A percentile compares a stretch with the other conserved stretches of the same genome.
phyloP scores from a whole-genome alignment of 768 basidiomycete species.

The Phanerochaete carnosa region DNA sequence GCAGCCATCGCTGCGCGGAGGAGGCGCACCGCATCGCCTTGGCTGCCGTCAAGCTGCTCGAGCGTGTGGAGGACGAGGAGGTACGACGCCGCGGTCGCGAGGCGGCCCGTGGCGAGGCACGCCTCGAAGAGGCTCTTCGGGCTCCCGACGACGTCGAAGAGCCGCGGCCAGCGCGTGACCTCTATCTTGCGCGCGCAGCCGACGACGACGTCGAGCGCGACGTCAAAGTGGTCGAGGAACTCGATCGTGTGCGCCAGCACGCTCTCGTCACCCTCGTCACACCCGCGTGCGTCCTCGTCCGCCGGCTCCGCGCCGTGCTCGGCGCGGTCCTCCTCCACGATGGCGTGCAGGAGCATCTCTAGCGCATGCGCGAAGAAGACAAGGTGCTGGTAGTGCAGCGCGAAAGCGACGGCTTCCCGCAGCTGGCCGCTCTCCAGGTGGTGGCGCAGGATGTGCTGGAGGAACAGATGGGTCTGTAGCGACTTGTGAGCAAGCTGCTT shows the following conservation, averaged over 20 bases:
- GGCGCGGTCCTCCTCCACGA: conserved; percentile 79
- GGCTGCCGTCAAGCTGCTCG: conserved; percentile 81
- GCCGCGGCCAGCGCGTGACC: conserved; percentile 80
- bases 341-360: conserved; percentile 91
- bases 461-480: conserved; percentile 82
- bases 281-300: conserved; percentile 1
- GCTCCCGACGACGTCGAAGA: conserved; percentile 89
- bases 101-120: conserved; percentile 65
- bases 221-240: conserved; percentile 94
- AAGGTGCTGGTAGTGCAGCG: conserved; percentile 80
- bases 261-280: conserved; percentile 25
- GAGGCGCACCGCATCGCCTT: conserved; percentile 77
- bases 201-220: conserved; percentile 88
- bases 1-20: conserved; percentile 71
- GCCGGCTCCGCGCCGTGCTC: conserved; percentile 12
- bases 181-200: conserved; percentile 97
- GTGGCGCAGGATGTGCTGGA: conserved; percentile 86
- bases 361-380: conserved; percentile 93
- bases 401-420: conserved; percentile 81
- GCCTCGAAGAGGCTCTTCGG: conserved; percentile 91
- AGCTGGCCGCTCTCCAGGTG: conserved; percentile 65
- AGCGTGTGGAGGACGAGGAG: conserved; percentile 91
- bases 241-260: conserved; percentile 67
- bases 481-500: background rate
- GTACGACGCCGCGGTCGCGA: conserved; percentile 91